phyloP scores from a whole-genome alignment of 306 rosid genomes.

The Canavalia gladiata region DNA sequence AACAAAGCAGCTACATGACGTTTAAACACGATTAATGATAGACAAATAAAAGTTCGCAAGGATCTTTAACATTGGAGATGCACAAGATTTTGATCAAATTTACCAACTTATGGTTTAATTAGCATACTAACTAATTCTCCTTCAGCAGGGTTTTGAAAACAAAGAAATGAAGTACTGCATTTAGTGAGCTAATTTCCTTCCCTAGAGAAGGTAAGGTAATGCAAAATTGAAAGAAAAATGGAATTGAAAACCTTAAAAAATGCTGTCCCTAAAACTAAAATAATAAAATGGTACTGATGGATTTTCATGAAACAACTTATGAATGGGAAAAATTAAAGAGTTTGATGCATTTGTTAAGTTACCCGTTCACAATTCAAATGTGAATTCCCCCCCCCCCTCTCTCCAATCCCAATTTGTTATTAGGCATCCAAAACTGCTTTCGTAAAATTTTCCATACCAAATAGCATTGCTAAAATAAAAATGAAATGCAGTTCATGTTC shows the following conservation, averaged over 20 bases:
- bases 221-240: not conserved
- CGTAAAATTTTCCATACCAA: not conserved
- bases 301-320: not conserved
- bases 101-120: not conserved
- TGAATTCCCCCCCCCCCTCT: not conserved
- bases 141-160: not conserved
- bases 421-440: not conserved
- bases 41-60: not conserved
- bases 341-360: not conserved
- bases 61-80: not conserved
- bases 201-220: not conserved
- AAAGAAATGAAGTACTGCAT: not conserved
- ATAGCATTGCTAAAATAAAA: slow-evolving; percentile 1
- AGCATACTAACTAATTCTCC: not conserved
- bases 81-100: not conserved
- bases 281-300: not conserved
- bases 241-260: not conserved
- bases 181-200: not conserved
- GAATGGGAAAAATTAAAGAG: not conserved
- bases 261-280: not conserved
- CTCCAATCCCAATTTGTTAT: not conserved
- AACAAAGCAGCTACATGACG: not conserved
- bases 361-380: not conserved
- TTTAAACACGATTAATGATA: not conserved
- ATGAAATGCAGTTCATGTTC: not conserved